A percentile compares a stretch with the other conserved stretches of the same genome.
phyloP scores from a whole-genome alignment of 345 rosid genomes.

The Pelargonium nanum region DNA sequence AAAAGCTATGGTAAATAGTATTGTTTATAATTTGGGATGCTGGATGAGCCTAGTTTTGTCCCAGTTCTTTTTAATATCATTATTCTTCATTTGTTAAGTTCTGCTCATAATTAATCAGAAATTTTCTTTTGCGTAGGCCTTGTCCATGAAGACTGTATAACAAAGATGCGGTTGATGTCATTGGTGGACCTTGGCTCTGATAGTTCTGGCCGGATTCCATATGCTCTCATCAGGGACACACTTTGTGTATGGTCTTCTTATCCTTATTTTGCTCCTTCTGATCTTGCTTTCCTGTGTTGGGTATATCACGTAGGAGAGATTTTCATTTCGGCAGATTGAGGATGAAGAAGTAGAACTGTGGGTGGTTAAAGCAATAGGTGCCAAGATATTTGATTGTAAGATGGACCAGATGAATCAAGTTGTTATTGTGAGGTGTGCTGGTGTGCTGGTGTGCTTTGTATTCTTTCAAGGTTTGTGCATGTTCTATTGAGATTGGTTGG shows the following conservation, averaged over 20 bases:
- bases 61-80: not conserved
- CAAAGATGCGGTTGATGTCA: slow-evolving; percentile 83
- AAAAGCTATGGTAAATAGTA: slow-evolving; percentile 53
- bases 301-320: slow-evolving; percentile 5
- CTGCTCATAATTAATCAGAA: not conserved
- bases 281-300: slow-evolving; percentile 2
- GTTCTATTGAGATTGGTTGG: not conserved
- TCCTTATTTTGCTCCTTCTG: not conserved
- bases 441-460: not conserved
- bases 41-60: not conserved
- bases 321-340: slow-evolving; percentile 34
- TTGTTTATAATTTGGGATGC: not conserved
- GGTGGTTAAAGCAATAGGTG: slow-evolving; percentile 81
- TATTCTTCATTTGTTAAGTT: not conserved
- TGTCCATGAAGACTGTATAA: slow-evolving; percentile 71
- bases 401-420: slow-evolving; percentile 92
- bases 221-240: slow-evolving; percentile 47
- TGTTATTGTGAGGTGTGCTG: slow-evolving; percentile 59
- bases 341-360: slow-evolving; percentile 81
- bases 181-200: slow-evolving; percentile 63
- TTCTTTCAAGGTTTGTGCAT: not conserved
- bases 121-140: slow-evolving; percentile 38
- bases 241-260: slow-evolving; percentile 45
- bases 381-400: slow-evolving; percentile 67
- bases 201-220: slow-evolving; percentile 66